Conservation (phyloP, 768 basidiomycete species). For the Boletellus emodensis region DNA sequence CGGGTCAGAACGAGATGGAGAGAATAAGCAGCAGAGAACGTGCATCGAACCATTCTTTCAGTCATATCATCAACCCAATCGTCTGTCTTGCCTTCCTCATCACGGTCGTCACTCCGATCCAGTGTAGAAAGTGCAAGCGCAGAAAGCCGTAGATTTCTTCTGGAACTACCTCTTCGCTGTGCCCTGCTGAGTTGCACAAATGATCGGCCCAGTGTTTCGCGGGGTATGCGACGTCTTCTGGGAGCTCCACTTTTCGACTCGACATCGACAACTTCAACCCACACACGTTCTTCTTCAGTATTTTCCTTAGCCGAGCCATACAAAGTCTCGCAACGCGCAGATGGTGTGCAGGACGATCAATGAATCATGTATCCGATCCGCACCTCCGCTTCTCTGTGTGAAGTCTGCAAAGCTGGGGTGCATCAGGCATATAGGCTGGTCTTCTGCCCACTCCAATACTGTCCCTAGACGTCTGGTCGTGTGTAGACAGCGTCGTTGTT, state of each 20-base stretch:
- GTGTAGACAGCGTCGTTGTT: constrained; percentile 26
- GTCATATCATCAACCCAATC: constrained; percentile 22
- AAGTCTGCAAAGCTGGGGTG: constrained; percentile 36
- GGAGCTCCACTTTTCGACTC: constrained; percentile 13
- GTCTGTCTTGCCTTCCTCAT: constrained; percentile 31
- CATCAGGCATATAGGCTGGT: constrained; percentile 27
- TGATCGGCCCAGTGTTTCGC: constrained; percentile 29
- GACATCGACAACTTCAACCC: constrained; percentile 18
- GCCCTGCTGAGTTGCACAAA: constrained; percentile 14
- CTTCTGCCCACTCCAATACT: constrained; percentile 26
- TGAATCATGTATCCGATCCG: constrained; percentile 25
- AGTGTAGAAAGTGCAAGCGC: constrained; percentile 28
- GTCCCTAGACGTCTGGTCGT: constrained; percentile 26
- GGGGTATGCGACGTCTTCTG: constrained; percentile 26
- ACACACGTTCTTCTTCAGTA: constrained; percentile 26
- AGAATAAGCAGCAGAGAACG: not conserved
- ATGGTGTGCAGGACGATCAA: constrained; percentile 22
- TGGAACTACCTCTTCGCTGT: constrained; percentile 2
- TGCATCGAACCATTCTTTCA: constrained; percentile 28
- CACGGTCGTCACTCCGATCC: constrained; percentile 33
- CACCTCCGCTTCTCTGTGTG: constrained; percentile 27
- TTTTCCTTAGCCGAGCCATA: constrained; percentile 11
- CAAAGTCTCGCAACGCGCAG: constrained; percentile 25
- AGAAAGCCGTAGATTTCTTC: constrained; percentile 21
- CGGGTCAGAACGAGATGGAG: not conserved